Conservation (phyloP, 352 stramenopile genomes). For the Phytophthora hibernalis region DNA sequence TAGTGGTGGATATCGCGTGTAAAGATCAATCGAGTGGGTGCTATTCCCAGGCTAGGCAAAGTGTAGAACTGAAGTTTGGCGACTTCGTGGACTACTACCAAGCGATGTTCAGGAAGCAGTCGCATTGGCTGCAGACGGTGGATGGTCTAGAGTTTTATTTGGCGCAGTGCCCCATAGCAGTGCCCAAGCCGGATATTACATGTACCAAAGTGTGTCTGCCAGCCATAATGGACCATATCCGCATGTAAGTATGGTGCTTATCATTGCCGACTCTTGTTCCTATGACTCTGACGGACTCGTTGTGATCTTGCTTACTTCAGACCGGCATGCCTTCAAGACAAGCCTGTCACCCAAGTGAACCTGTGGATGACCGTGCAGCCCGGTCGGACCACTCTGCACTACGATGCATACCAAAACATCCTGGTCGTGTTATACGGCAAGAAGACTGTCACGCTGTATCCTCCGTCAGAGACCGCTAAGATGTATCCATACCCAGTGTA, state of each 20-base stretch:
- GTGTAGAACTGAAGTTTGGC: constrained; percentile 80
- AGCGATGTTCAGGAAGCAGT: constrained; percentile 39
- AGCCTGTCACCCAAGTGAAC: constrained; percentile 81
- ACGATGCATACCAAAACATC: constrained; percentile 86
- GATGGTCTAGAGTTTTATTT: constrained; percentile 86
- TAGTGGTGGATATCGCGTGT: constrained; percentile 85
- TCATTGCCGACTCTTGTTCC: not conserved
- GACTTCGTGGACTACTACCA: constrained; percentile 84
- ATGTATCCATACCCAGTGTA: constrained; percentile 72
- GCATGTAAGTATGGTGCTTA: constrained; percentile 60
- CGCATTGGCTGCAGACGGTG: constrained; percentile 77
- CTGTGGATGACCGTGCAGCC: constrained; percentile 77
- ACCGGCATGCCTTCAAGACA: constrained; percentile 42
- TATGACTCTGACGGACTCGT: not conserved
- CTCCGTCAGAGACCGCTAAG: constrained; percentile 58
- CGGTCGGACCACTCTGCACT: constrained; percentile 76
- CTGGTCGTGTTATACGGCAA: constrained; percentile 73
- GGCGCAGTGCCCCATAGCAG: constrained; percentile 80
- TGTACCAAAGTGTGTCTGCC: constrained; percentile 54
- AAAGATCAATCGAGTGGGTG: constrained; percentile 50
- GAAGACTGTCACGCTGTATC: constrained; percentile 78
- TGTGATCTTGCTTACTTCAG: constrained; percentile 35
- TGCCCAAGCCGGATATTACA: constrained; percentile 55
- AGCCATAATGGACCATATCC: constrained; percentile 61
- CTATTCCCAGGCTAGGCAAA: constrained; percentile 72